A percentile compares a stretch with the other conserved stretches of the same genome.
These are phyloP conservation scores for Podaxis rugospora DNA, from an alignment of 768 basidiomycete genomes.

Conservation along the genomic window DNA sequence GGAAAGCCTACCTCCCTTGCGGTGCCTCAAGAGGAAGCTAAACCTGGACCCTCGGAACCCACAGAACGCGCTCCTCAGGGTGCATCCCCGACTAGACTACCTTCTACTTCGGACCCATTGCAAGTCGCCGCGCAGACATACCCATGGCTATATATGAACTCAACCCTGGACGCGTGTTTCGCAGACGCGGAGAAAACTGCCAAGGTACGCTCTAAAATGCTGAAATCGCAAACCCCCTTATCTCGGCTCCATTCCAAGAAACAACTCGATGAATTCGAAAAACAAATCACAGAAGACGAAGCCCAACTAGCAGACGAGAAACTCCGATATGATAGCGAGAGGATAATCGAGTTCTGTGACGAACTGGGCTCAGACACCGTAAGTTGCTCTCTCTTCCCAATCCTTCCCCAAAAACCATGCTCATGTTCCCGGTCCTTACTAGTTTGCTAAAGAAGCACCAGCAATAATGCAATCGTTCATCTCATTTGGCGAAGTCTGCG, in stretches of 20 bases:
- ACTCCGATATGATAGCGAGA: conserved; percentile 39
- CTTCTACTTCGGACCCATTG: conserved; percentile 32
- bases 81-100: conserved; percentile 15
- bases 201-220: conserved; percentile 20
- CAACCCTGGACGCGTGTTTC: conserved; percentile 50
- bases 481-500: conserved; percentile 40
- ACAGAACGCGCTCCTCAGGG: neutral
- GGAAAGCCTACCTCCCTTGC: neutral
- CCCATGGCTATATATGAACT: conserved; percentile 59
- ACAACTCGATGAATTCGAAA: conserved; percentile 29
- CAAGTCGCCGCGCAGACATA: conserved; percentile 50
- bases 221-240: neutral
- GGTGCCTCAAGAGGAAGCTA: neutral
- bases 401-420: neutral
- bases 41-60: neutral
- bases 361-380: conserved; percentile 32
- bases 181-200: conserved; percentile 32
- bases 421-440: neutral
- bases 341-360: conserved; percentile 39
- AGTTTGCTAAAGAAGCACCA: conserved; percentile 44
- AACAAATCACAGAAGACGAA: conserved; percentile 34
- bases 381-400: conserved; percentile 17
- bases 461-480: conserved; percentile 44
- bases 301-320: conserved; percentile 36
- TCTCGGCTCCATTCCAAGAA: conserved; percentile 22